These are phyloP conservation scores for Amanita molliuscula DNA, from an alignment of 768 basidiomycete species.

Conservation along the genomic window DNA sequence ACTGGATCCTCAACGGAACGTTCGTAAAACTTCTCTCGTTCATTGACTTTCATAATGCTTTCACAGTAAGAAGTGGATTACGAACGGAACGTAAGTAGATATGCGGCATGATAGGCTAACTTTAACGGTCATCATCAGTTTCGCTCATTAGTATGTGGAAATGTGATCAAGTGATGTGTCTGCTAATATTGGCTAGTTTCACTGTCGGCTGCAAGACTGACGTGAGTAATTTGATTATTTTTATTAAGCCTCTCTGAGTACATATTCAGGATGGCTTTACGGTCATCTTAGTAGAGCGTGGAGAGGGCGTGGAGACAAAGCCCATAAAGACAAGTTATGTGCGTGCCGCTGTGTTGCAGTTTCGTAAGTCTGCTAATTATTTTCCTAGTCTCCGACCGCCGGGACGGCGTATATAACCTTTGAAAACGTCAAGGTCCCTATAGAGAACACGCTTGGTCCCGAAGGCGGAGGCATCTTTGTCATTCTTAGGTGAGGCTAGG, in stretches of 20 bases:
- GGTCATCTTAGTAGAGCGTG: slow-evolving; percentile 77
- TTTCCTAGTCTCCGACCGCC: slow-evolving; percentile 56
- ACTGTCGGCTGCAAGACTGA: slow-evolving; percentile 57
- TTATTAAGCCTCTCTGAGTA: neutral
- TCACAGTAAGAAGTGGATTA: slow-evolving; percentile 74
- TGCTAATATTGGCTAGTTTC: slow-evolving; percentile 29
- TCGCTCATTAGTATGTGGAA: slow-evolving; percentile 31
- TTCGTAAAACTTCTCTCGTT: slow-evolving; percentile 12
- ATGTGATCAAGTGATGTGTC: neutral
- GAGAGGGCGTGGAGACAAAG: slow-evolving; percentile 76
- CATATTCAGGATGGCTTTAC: slow-evolving; percentile 51
- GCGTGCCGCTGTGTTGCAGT: slow-evolving; percentile 5
- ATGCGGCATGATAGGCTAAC: neutral
- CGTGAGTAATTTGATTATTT: slow-evolving; percentile 16
- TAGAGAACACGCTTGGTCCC: slow-evolving; percentile 73
- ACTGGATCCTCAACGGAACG: slow-evolving; percentile 71
- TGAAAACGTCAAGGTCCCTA: slow-evolving; percentile 76
- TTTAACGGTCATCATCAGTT: slow-evolving; percentile 13
- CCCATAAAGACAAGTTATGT: slow-evolving; percentile 68
- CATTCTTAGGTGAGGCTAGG: slow-evolving; percentile 28
- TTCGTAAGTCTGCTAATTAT: slow-evolving; percentile 2
- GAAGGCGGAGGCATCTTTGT: slow-evolving; percentile 60
- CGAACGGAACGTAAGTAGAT: slow-evolving; percentile 50
- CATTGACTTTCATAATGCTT: slow-evolving; percentile 1
- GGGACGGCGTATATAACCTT: slow-evolving; percentile 75